Base-by-base conservation (phyloP, 805 yeast species). In the Saturnispora halmiae region DNA sequence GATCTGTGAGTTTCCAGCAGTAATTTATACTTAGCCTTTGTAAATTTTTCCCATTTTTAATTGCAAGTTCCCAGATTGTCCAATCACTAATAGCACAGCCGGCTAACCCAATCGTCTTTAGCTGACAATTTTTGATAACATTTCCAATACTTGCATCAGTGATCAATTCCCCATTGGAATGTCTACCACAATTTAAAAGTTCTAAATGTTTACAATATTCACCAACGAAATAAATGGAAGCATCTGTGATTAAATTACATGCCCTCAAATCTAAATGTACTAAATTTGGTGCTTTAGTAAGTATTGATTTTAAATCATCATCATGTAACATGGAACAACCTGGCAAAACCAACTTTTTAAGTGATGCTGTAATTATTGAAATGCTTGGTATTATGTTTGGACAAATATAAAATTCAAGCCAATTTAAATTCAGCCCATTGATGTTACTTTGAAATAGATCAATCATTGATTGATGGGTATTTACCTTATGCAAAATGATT, bases 391-490 rank as follows among this genome's bases (percentile, higher is more conserved):
- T 52, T 24, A 83, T 54, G 34, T 67, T 69, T 6, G 95, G 90
- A 54, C 95, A 86, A 53, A 88, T 81, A 60, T 82, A 85, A 51
- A 86, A 67, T 56, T 87, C 95, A 24, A 87, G 63, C 82, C 82
- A 76, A 48, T 69, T 66, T 33, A 86, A 56, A 32, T 67, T 62
- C 3, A 70, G 64, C 29, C 77, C 75, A 24, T 71, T 56, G 4
- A 69, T 46, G 4, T 50, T 40, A 15, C 57, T 53, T 2, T 72
- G 60, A 7, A 79, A 51, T n/a, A 51, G 35, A 19, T 78, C 78
- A 20, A 84, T 50, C 18, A 78, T 71, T 10, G 56, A 47, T 53
- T 80, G 86, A 9, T 51, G 45, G 2, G 75, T 69, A 41, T 67
- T 68, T 25, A 84, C 56, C 56, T 82, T 84, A 58, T 83, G 84